These are phyloP conservation scores for Bretziella fagacearum DNA, from an alignment of 2,329 filamentous ascomycete species.

Conservation along the genomic window DNA sequence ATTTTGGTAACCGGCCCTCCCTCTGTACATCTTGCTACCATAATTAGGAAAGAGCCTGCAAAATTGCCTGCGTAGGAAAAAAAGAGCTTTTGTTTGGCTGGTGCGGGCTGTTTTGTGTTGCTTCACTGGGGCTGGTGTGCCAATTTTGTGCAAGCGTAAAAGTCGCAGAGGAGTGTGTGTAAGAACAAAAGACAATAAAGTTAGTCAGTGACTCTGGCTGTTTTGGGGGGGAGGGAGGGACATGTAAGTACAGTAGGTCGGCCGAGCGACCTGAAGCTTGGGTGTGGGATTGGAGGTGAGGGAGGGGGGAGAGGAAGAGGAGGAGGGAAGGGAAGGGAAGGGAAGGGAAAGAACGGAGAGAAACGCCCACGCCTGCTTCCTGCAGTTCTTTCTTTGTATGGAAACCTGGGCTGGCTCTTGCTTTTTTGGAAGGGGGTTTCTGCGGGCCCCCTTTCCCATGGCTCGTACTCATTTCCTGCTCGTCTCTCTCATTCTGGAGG, in stretches of 20 bases:
- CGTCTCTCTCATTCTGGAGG: conserved; percentile 6
- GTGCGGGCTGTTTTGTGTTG: too few species aligned
- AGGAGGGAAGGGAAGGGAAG: background rate
- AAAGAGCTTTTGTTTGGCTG: too few species aligned
- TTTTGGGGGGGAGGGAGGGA: too few species aligned
- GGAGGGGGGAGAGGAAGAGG: conserved; percentile 4
- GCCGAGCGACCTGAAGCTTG: background rate
- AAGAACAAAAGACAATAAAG: background rate
- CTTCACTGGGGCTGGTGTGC: too few species aligned
- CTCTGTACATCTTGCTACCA: too few species aligned
- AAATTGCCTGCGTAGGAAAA: too few species aligned
- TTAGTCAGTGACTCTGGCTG: too few species aligned
- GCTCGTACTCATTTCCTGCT: conserved; percentile 10
- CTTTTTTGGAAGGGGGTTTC: conserved; percentile 10
- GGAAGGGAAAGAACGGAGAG: background rate
- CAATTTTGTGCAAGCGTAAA: background rate
- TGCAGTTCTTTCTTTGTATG: background rate
- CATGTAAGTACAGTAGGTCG: too few species aligned
- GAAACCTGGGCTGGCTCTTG: background rate
- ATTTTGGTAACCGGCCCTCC: too few species aligned
- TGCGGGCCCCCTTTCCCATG: conserved; percentile 11
- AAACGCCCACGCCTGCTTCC: background rate
- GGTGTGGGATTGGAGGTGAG: background rate
- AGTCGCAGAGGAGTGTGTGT: background rate
- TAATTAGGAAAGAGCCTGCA: too few species aligned